Conservation (phyloP, 129 eudicot species). For the Centaurea solstitialis region DNA sequence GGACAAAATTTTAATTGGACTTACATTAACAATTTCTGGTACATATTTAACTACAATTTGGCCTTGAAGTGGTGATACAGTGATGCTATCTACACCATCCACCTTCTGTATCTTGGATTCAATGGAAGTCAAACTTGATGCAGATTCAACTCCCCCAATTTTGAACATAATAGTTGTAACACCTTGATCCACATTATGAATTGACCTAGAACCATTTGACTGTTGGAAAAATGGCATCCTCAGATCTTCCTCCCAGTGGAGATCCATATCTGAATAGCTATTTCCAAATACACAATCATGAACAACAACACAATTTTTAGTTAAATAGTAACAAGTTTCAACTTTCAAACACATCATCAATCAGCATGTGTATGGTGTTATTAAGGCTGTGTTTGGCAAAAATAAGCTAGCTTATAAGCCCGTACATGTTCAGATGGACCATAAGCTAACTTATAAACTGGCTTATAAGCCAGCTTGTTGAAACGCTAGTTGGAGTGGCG, state of each 20-base stretch:
- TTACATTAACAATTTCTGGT: conserved; percentile 61
- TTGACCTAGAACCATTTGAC: conserved; percentile 27
- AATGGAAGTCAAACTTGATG: conserved; percentile 69
- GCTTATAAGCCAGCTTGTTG: too few relatives aligned
- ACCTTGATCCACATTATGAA: conserved; percentile 29
- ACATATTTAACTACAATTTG: conserved; percentile 68
- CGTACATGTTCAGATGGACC: too few relatives aligned
- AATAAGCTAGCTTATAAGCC: too few relatives aligned
- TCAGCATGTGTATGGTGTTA: neutral
- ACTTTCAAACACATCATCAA: neutral
- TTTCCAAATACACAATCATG: conserved; percentile 1
- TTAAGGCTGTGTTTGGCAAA: too few relatives aligned
- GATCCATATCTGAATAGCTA: conserved; percentile 48
- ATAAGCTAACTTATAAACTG: too few relatives aligned
- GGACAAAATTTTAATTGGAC: conserved; percentile 3
- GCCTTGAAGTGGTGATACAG: conserved; percentile 77
- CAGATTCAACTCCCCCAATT: conserved; percentile 53
- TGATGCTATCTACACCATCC: conserved; percentile 60
- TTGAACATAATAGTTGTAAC: conserved; percentile 47
- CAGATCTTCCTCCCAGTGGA: conserved; percentile 58
- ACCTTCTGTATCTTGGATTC: conserved; percentile 60
- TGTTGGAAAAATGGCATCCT: conserved; percentile 62
- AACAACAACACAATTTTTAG: neutral
- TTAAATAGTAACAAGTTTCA: neutral
- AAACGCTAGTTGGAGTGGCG: too few relatives aligned